Percentiles rank a stretch among this genome's conserved stretches.
Conservation (phyloP, 805 yeast genomes). For the Lachancea sp. region DNA sequence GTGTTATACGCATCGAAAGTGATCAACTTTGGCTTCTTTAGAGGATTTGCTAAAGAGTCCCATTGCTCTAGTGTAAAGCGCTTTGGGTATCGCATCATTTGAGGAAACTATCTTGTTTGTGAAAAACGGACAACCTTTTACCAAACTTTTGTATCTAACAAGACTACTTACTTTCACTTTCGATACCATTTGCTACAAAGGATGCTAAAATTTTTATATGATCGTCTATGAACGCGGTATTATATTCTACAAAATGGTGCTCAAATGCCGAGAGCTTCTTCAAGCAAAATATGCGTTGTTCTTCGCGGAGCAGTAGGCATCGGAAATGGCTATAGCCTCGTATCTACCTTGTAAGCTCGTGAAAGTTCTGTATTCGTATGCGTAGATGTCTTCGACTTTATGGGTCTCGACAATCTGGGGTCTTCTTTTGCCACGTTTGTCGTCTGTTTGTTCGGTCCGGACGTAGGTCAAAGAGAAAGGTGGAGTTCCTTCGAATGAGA, state of each 20-base stretch:
- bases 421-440: constrained; percentile 38
- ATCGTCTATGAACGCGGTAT: constrained; percentile 3
- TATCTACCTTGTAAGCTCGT: constrained; percentile 90
- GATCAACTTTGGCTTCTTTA: constrained; percentile 37
- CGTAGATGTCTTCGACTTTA: constrained; percentile 55
- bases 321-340: constrained; percentile 86
- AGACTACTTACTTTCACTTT: neutral
- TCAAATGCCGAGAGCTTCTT: neutral
- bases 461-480: constrained; percentile 86
- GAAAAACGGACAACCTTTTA: neutral
- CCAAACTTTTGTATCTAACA: neutral
- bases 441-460: constrained; percentile 50
- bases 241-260: constrained; percentile 1
- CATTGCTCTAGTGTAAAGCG: constrained; percentile 1
- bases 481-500: constrained; percentile 79
- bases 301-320: constrained; percentile 63
- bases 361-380: constrained; percentile 58
- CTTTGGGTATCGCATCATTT: constrained; percentile 1
- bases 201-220: neutral
- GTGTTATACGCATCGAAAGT: constrained; percentile 70
- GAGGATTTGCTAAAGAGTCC: neutral
- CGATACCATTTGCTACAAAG: neutral
- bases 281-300: constrained; percentile 32
- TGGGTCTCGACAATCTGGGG: constrained; percentile 56
- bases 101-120: neutral